These are phyloP conservation scores for Aspergillus japonicus DNA, from an alignment of 2,329 filamentous ascomycete genomes.

Conservation along the genomic window DNA sequence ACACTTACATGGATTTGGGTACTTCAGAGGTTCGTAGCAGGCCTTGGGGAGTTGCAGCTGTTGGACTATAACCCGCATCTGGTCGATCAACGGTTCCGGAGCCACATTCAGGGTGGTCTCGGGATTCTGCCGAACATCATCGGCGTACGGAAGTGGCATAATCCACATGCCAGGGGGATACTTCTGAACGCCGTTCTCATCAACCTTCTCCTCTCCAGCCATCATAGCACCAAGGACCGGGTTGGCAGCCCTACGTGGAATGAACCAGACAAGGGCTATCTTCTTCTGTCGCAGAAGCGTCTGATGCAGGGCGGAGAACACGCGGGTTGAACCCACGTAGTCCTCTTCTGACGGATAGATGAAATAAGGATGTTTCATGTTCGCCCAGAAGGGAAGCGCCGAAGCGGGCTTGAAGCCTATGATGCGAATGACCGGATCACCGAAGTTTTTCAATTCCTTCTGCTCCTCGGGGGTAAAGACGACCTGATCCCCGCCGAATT, in stretches of 20 bases:
- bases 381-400: constrained; percentile 77
- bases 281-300: constrained; percentile 79
- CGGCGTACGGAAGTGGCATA: constrained; percentile 80
- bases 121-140: constrained; percentile 78
- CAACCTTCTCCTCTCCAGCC: constrained; percentile 66
- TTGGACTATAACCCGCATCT: constrained; percentile 78
- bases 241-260: constrained; percentile 75
- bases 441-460: constrained; percentile 73
- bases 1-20: constrained; percentile 72
- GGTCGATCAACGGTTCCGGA: constrained; percentile 71
- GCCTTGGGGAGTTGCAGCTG: constrained; percentile 86
- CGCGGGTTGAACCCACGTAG: constrained; percentile 84
- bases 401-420: constrained; percentile 88
- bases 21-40: constrained; percentile 78
- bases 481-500: constrained; percentile 88
- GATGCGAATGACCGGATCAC: constrained; percentile 77
- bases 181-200: constrained; percentile 66
- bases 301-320: constrained; percentile 86
- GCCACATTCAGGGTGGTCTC: constrained; percentile 58
- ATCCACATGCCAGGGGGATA: constrained; percentile 87
- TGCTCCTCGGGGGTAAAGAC: constrained; percentile 84
- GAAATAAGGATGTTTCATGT: constrained; percentile 81
- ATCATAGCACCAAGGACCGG: constrained; percentile 79
- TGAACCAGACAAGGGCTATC: constrained; percentile 85
- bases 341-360: constrained; percentile 92